Evolutionary conservation across 305 asterid genomes (phyloP), one percentile per base, ranked within the genome.

Genomic region (Nicotiana rustica): DNA sequence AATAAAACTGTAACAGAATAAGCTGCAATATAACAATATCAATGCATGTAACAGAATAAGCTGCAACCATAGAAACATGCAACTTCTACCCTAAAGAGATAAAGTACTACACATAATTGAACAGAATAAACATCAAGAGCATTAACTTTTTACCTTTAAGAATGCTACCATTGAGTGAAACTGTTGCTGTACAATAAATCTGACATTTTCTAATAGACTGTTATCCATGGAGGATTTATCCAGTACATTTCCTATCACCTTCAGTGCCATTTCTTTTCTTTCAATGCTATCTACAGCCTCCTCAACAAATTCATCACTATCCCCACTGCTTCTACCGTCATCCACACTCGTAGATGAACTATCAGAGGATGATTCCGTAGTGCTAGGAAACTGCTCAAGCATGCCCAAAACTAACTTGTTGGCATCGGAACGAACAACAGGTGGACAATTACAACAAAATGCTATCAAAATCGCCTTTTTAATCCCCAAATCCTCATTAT

Each of bases 271-370:
- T 85, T 92, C 97, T 75, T 91, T 94, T 79, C 90, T 92, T 86
- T 93, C 97, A 67, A 96, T 93, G 86, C 88, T 84, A 92, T 96
- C 97, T 78, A 93, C 49, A 0, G 97, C 77, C 87, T 93, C 97
- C 69, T 92, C 49, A 41, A 41, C 49, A 41, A 41, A 10, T 41
- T 41, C 10, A 8, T 8, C 49, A 41, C 12, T 41, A 41, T 41
- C 49, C 49, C 12, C 49, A 41, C 49, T 7, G 49, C 44, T 38
- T 38, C 7, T 38, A 38, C 44, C 44, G 5, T 38, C 44, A 38
- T 7, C 44, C 9, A 38, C 9, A 5, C 44, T 38, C 44, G 3
- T 41, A 41, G 49, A 41, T 41, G 49, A 41, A 41, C 49, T 41
- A 41, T 41, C 49, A 41, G 3, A 41, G 49, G 49, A 41, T 41